A percentile compares a stretch with the other conserved stretches of the same genome.
These are phyloP conservation scores for Westerdykella ornata DNA, from an alignment of 2,329 filamentous ascomycete species.

Conservation along the genomic window DNA sequence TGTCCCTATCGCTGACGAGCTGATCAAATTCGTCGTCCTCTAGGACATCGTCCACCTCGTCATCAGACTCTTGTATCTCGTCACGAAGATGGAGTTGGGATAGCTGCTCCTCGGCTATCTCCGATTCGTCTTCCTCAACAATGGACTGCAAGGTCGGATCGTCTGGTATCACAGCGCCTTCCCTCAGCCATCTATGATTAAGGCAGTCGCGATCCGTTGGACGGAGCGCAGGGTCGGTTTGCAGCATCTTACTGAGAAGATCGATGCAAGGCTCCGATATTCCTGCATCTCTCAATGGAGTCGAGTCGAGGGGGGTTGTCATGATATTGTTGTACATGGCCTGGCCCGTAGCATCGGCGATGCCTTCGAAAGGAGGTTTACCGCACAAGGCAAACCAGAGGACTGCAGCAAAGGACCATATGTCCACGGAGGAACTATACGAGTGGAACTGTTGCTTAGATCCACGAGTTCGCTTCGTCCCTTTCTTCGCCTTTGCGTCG, in stretches of 20 bases:
- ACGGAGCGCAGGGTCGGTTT: conserved; percentile 69
- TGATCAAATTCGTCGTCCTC: conserved; percentile 26
- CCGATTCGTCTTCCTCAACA: conserved; percentile 53
- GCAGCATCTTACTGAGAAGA: conserved; percentile 72
- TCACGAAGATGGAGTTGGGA: conserved; percentile 51
- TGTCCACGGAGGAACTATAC: conserved; percentile 87
- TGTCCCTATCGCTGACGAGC: conserved; percentile 35
- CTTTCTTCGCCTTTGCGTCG: conserved; percentile 49
- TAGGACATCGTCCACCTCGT: conserved; percentile 21
- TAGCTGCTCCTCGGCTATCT: conserved; percentile 41
- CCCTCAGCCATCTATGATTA: conserved; percentile 65
- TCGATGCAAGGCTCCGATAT: conserved; percentile 65
- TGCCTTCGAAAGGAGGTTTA: conserved; percentile 72
- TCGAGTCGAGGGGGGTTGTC: conserved; percentile 62
- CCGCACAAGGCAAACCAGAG: conserved; percentile 79
- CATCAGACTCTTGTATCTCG: conserved; percentile 22
- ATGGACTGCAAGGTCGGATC: conserved; percentile 37
- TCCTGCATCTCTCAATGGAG: conserved; percentile 52
- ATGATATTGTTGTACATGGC: conserved; percentile 83
- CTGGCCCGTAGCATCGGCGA: conserved; percentile 66
- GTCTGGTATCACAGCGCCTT: conserved; percentile 38
- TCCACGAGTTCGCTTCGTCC: conserved; percentile 57
- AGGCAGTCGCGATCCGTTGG: conserved; percentile 67
- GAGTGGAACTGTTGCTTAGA: conserved; percentile 47
- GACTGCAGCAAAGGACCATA: conserved; percentile 93